Conservation (phyloP, 371 early-diverging fungal genomes). For the Mucor ambiguus region DNA sequence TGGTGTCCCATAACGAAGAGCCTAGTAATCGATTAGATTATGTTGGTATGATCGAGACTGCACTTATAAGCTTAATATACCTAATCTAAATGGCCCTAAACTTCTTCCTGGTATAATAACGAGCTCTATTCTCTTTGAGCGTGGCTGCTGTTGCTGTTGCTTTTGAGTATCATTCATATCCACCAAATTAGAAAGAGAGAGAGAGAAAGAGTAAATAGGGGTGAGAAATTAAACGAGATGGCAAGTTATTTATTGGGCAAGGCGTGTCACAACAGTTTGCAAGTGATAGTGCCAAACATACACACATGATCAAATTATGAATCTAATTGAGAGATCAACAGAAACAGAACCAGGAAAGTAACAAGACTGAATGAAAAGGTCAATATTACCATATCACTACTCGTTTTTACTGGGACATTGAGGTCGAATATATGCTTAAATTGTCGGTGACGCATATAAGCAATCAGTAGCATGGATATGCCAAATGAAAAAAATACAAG, state of each 20-base stretch:
- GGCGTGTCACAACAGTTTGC: slow-evolving; percentile 3
- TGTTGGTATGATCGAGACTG: neutral
- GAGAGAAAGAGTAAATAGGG: slow-evolving; percentile 2
- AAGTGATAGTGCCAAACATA: neutral
- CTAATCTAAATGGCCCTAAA: slow-evolving; percentile 60
- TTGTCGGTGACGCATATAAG: slow-evolving; percentile 53
- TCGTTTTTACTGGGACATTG: slow-evolving; percentile 39
- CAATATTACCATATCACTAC: slow-evolving; percentile 43
- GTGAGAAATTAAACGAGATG: neutral
- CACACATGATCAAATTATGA: neutral
- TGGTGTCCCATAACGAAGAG: slow-evolving; percentile 59
- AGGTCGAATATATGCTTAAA: slow-evolving; percentile 42
- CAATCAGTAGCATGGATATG: slow-evolving; percentile 63
- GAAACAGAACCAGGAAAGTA: slow-evolving; percentile 45
- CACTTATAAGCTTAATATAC: slow-evolving; percentile 23
- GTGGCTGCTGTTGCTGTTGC: slow-evolving; percentile 5
- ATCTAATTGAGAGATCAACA: slow-evolving; percentile 26
- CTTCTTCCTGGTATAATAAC: slow-evolving; percentile 57
- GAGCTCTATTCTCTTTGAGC: slow-evolving; percentile 53
- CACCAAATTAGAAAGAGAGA: neutral
- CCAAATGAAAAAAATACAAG: slow-evolving; percentile 72
- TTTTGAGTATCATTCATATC: slow-evolving; percentile 1
- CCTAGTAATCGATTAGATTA: slow-evolving; percentile 28
- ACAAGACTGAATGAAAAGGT: slow-evolving; percentile 46
- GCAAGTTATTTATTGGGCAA: neutral